Conservation (phyloP, 495 filamentous ascomycete genomes). For the Penicillium turbatum region DNA sequence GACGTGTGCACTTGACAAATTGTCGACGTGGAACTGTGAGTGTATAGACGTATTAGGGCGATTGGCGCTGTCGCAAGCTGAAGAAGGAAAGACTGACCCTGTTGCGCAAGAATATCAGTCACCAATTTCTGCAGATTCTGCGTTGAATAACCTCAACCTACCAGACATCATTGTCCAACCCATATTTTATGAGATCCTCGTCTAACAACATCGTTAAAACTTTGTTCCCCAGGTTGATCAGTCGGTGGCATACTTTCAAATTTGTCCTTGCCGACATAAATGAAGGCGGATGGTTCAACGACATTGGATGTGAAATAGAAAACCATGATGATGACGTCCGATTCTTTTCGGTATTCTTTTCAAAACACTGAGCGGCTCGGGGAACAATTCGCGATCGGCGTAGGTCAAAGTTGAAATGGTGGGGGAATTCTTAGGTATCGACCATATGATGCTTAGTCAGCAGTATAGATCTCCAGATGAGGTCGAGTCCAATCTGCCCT, state of each 20-base stretch:
- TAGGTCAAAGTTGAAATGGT: constrained; percentile 2
- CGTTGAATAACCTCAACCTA: constrained; percentile 39
- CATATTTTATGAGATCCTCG: constrained; percentile 91
- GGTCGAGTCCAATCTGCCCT: neutral
- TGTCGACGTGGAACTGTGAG: constrained; percentile 89
- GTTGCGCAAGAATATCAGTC: constrained; percentile 7
- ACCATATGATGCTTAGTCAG: constrained; percentile 13
- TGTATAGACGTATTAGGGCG: constrained; percentile 17
- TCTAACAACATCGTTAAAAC: constrained; percentile 52
- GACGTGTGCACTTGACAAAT: constrained; percentile 92
- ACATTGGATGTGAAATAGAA: constrained; percentile 90
- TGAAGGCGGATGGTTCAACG: constrained; percentile 68
- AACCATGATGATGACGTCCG: constrained; percentile 61
- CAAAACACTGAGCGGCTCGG: neutral
- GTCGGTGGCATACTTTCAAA: constrained; percentile 73
- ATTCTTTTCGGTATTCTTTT: neutral
- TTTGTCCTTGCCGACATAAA: constrained; percentile 98
- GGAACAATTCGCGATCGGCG: constrained; percentile 1
- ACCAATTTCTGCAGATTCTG: neutral
- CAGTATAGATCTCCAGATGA: neutral
- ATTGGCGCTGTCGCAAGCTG: constrained; percentile 1
- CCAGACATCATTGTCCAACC: constrained; percentile 95
- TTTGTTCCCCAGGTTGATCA: constrained; percentile 6
- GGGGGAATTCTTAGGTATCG: constrained; percentile 2
- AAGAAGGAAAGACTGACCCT: constrained; percentile 36